Evolutionary conservation across 2,329 filamentous ascomycete genomes (phyloP).

Genomic region (Sporothrix pseudoabietina): DNA sequence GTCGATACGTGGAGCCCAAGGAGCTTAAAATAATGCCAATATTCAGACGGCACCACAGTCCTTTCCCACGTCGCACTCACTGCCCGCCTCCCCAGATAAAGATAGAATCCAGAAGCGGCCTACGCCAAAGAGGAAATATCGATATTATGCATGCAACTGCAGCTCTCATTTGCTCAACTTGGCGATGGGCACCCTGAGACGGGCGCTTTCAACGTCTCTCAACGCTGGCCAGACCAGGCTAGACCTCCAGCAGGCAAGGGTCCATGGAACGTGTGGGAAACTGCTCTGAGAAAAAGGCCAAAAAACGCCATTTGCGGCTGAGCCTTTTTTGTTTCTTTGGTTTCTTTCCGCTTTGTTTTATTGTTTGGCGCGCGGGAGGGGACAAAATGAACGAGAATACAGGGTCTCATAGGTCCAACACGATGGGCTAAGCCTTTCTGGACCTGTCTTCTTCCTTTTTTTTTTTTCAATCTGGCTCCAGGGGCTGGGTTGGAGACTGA

Average conservation of each 20-base stretch:
- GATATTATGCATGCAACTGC: slow-evolving; percentile 13
- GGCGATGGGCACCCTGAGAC: slow-evolving; percentile 10
- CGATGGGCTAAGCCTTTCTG: slow-evolving; percentile 12
- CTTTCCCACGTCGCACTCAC: background rate
- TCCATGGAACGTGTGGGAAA: background rate
- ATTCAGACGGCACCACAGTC: background rate
- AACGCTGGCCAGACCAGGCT: background rate
- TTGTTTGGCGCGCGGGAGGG: background rate
- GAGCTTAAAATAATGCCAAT: background rate
- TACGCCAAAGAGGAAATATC: background rate
- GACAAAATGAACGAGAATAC: background rate
- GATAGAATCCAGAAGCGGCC: background rate
- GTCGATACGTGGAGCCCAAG: background rate
- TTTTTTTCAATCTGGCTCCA: slow-evolving; percentile 17
- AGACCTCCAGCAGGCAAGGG: background rate
- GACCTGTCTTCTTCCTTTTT: too few relatives aligned
- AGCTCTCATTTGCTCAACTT: slow-evolving; percentile 25
- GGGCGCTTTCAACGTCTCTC: background rate
- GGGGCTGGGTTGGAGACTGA: background rate
- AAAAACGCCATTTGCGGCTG: background rate
- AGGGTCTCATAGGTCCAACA: background rate
- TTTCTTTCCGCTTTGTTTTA: background rate
- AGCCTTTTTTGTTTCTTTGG: too few relatives aligned
- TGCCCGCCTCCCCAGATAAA: background rate
- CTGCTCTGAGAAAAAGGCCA: background rate